phyloP scores from a whole-genome alignment of 768 basidiomycete species.

The Suillus luteus region DNA sequence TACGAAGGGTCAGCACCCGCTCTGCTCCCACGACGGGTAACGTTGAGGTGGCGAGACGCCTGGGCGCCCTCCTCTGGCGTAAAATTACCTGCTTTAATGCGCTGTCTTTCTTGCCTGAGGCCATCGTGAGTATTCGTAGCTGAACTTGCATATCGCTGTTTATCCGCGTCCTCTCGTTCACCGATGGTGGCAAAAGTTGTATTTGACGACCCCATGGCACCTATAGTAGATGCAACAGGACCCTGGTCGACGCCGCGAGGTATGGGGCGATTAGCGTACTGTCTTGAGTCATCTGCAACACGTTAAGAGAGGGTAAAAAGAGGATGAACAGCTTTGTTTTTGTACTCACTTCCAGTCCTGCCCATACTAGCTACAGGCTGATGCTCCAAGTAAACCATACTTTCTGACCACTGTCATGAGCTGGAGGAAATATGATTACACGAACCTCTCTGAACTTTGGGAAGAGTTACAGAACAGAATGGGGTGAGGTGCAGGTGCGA shows the following conservation, averaged over 20 bases:
- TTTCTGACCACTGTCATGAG: conserved; percentile 24
- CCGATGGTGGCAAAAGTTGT: conserved; percentile 23
- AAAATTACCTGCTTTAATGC: conserved; percentile 36
- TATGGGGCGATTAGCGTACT: conserved; percentile 11
- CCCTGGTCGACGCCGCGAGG: conserved; percentile 17
- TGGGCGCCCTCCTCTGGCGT: conserved; percentile 45
- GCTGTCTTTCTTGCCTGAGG: conserved; percentile 27
- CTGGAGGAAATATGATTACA: not conserved
- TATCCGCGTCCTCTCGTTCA: conserved; percentile 30
- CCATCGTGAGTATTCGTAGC: conserved; percentile 24
- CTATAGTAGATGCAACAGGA: conserved; percentile 22
- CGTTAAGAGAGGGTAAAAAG: conserved; percentile 13
- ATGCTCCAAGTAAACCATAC: conserved; percentile 36
- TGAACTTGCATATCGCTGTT: conserved; percentile 15
- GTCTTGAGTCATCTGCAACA: conserved; percentile 2
- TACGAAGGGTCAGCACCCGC: conserved; percentile 50
- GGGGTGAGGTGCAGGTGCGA: not conserved
- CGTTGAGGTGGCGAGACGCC: conserved; percentile 41
- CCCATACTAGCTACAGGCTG: conserved; percentile 44
- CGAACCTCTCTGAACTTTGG: not conserved
- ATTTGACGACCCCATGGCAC: conserved; percentile 24
- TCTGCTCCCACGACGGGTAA: conserved; percentile 48
- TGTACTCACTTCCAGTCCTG: conserved; percentile 44
- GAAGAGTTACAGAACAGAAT: not conserved
- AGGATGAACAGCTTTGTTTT: conserved; percentile 18